Base-by-base conservation (phyloP, 2,329 filamentous ascomycete genomes). In the Paecilomyces variotii region DNA sequence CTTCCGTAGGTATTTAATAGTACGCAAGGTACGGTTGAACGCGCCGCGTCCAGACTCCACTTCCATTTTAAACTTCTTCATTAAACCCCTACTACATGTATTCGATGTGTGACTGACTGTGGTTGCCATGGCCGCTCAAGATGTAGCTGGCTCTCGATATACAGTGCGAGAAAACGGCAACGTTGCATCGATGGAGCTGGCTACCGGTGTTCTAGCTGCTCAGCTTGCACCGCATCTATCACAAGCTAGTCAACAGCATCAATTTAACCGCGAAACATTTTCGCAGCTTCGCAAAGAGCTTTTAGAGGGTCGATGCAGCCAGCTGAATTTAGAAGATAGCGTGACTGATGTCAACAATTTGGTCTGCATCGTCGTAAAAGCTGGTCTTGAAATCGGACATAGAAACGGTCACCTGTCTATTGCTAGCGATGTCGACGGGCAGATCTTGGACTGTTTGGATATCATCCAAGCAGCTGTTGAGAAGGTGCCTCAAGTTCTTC, bases 141-240 rank as follows among this genome's bases (percentile, higher is more conserved):
- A 65, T 61, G 62, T 56, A 28, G 60, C 60, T 49, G 58, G 56
- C 57, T 57, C 57, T 59, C 55, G 54, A 57, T 54, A 56, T 60
- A 35, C 54, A 30, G 54, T 56, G 57, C 59, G 63, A 58, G 63
- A 55, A 54, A 64, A 68, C 59, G 63, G 60, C 53, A 53, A 57
- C 53, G 62, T 61, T 60, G 65, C 61, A 63, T 59, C 60, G 50
- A 59, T 63, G 57, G 73, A 74, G 60, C 69, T 72, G 27, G 65
- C 71, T 32, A 88, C 91, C 11, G 96, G 92, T 14, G 95, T 91
- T 9, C 82, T 96, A 67, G 91, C 92, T 56, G 90, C 90, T 11
- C 90, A 95, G 73, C 86, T 97, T 59, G 90, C 94, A 63, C 87
- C 90, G 70, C 90, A 90, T 70, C 86, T 91, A 62, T 85, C 87